phyloP scores from a whole-genome alignment of 148 eudicot genomes.

The Cornus suecica region DNA sequence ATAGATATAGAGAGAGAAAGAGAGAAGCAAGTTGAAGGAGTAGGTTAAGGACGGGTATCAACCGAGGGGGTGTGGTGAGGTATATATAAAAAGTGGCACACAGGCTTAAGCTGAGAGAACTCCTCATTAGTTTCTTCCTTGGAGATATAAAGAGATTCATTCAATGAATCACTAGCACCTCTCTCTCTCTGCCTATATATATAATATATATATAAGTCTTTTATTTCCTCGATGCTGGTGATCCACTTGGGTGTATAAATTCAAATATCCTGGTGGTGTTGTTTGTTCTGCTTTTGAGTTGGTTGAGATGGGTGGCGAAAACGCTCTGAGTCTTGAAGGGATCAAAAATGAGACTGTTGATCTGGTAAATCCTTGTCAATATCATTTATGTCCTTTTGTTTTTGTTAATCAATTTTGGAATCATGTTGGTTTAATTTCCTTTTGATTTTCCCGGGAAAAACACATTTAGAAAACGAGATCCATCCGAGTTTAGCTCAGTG shows the following conservation, averaged over 20 bases:
- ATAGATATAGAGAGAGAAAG: background rate
- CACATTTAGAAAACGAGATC: constrained; percentile 2
- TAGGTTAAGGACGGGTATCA: background rate
- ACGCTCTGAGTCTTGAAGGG: constrained; percentile 58
- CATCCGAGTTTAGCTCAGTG: background rate
- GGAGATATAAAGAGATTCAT: constrained; percentile 12
- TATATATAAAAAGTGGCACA: constrained; percentile 3
- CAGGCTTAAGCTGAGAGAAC: constrained; percentile 5
- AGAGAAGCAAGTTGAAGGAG: background rate
- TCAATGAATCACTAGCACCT: constrained; percentile 10
- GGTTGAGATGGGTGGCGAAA: constrained; percentile 31
- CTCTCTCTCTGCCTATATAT: background rate
- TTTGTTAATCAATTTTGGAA: background rate
- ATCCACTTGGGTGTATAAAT: background rate
- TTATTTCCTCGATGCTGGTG: background rate
- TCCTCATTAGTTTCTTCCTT: background rate
- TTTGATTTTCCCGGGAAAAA: constrained; percentile 11
- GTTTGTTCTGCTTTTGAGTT: background rate
- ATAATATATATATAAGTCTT: too few species aligned
- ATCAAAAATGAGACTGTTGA: constrained; percentile 87
- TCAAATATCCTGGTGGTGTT: background rate
- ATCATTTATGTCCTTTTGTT: background rate
- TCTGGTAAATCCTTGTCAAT: constrained; percentile 48
- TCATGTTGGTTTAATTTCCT: background rate
- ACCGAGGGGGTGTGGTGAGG: background rate